Percentiles rank a stretch among this genome's conserved stretches.
phyloP scores from a whole-genome alignment of 2,329 filamentous ascomycete species.

The Beauveria australis region DNA sequence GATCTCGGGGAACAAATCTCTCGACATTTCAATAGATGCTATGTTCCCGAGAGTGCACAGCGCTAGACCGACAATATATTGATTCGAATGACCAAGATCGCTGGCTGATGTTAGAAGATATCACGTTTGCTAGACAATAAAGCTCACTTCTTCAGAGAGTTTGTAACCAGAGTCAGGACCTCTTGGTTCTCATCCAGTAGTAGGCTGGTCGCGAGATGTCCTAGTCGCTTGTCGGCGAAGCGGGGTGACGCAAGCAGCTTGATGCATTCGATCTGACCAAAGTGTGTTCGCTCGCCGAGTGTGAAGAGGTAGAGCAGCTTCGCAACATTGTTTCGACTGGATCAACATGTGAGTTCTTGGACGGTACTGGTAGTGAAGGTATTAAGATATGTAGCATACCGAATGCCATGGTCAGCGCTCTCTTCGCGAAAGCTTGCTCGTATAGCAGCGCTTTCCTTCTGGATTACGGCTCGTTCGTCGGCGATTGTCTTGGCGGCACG shows the following conservation, averaged over 20 bases:
- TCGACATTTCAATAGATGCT: conserved; percentile 94
- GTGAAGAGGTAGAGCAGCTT: conserved; percentile 98
- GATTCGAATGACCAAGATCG: conserved; percentile 93
- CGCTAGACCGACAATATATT: conserved; percentile 95
- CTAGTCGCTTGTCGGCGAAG: conserved; percentile 94
- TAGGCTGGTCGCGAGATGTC: conserved; percentile 92
- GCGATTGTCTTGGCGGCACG: conserved; percentile 98
- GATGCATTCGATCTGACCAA: conserved; percentile 98
- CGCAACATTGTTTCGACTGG: conserved; percentile 93
- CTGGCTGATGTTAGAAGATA: conserved; percentile 35
- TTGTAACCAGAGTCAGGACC: conserved; percentile 92
- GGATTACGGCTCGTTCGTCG: conserved; percentile 94
- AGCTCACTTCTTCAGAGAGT: conserved; percentile 88
- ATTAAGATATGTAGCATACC: conserved; percentile 46
- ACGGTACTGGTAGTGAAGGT: background rate
- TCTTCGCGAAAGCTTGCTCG: conserved; percentile 96
- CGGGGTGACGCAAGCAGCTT: conserved; percentile 94
- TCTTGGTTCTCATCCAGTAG: conserved; percentile 97
- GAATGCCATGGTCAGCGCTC: conserved; percentile 81
- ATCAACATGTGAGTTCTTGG: background rate
- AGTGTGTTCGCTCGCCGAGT: conserved; percentile 92
- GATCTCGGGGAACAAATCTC: conserved; percentile 93
- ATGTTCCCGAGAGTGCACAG: conserved; percentile 97
- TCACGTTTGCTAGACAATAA: background rate
- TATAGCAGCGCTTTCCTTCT: conserved; percentile 97